Base-by-base conservation (phyloP, 345 rosid genomes). In the Eucalyptus fibrosa region DNA sequence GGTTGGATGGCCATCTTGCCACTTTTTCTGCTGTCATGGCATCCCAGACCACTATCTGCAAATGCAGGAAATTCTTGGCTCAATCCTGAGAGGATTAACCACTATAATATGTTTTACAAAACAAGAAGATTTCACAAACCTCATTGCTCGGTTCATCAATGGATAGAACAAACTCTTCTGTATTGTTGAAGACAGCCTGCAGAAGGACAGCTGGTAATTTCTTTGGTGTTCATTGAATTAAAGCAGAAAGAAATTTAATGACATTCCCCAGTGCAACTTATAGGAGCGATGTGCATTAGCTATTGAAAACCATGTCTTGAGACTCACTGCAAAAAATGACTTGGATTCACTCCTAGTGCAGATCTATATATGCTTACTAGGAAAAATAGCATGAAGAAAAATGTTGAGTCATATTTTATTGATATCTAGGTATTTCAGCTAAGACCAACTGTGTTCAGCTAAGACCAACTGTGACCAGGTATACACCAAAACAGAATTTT, bases 171-270 rank as follows among this genome's bases (percentile, higher is more conserved):
- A 97, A 96, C 90, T 97, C 97, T 92, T 95, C 97, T 8, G 97
- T 95, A 47, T 96, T 96, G 85, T 94, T 96, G 91, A 96, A 96
- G 91, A 94, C 94, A 90, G 98, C 99, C 99, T 97, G 95, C 91
- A 88, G 26, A 82, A 30, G 53, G 90, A 77, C 47, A 50, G 87
- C 55, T 72, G 59, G 80, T 89, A 51, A 37, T 37, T 77, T 77
- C 83, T 77, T 77, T 15, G 8, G 28, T 77, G 28, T 77, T 77
- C 83, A 77, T 37, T 77, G 83, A 45, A 14, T 77, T 77, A 37
- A 77, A 37, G 45, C 83, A 77, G 47, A 77, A 77, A 77, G 47
- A 77, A 72, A 77, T 37, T 37, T 77, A 37, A 77, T 10, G 83
- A 21, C 28, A 40, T 19, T 77, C 45, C 83, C 14, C 3, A 37